phyloP scores from a whole-genome alignment of 2,329 filamentous ascomycete species.

The Cladosporium cucumerinum region DNA sequence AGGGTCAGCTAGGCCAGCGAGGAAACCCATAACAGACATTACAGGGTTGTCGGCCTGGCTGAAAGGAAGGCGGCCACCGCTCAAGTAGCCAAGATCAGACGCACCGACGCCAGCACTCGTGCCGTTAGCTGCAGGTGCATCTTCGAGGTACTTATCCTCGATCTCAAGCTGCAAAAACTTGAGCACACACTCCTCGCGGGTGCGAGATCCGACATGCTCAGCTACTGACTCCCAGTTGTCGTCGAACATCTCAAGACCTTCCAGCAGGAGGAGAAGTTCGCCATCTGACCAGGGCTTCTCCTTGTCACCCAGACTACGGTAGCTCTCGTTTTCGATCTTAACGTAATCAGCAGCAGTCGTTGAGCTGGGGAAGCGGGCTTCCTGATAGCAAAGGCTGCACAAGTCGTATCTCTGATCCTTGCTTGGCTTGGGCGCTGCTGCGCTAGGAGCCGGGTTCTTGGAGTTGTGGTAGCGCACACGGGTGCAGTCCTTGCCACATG shows the following conservation, averaged over 20 bases:
- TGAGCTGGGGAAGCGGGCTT: slow-evolving; percentile 76
- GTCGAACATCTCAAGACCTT: slow-evolving; percentile 87
- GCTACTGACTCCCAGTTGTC: slow-evolving; percentile 95
- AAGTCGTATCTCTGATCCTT: slow-evolving; percentile 74
- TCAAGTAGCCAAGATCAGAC: slow-evolving; percentile 60
- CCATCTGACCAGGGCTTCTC: slow-evolving; percentile 89
- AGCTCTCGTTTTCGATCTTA: slow-evolving; percentile 83
- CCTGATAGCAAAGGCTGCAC: slow-evolving; percentile 85
- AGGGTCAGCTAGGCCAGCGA: slow-evolving; percentile 87
- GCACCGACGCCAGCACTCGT: slow-evolving; percentile 36
- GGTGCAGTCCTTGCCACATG: slow-evolving; percentile 88
- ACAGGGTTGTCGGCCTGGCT: slow-evolving; percentile 93
- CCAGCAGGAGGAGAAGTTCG: slow-evolving; percentile 82
- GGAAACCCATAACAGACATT: slow-evolving; percentile 91
- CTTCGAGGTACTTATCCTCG: slow-evolving; percentile 87
- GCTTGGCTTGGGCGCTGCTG: slow-evolving; percentile 49
- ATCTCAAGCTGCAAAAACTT: slow-evolving; percentile 97
- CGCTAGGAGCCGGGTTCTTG: slow-evolving; percentile 52
- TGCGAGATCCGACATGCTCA: slow-evolving; percentile 86
- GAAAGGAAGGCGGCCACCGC: slow-evolving; percentile 78
- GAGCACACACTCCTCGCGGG: slow-evolving; percentile 91
- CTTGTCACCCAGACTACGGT: slow-evolving; percentile 73
- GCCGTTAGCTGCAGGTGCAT: slow-evolving; percentile 52
- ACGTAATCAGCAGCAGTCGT: slow-evolving; percentile 78
- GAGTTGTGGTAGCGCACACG: slow-evolving; percentile 66